Percentiles rank a stretch among this genome's conserved stretches.
phyloP scores from a whole-genome alignment of 257 asterid genomes.

The Solanum tarapatanum region DNA sequence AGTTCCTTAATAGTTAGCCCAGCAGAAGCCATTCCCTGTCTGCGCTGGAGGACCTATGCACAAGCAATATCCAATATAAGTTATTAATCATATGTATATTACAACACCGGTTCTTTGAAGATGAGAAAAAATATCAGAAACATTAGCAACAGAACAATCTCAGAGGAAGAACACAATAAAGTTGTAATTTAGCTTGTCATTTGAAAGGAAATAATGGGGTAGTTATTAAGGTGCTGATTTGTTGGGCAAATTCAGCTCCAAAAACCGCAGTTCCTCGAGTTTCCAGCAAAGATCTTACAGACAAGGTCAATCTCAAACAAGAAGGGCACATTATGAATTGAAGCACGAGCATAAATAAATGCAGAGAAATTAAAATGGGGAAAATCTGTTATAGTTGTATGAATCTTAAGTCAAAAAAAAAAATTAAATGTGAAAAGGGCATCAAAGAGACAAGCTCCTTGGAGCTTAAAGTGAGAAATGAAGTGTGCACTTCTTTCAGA shows the following conservation, averaged over 20 bases:
- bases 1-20: slow-evolving; percentile 59
- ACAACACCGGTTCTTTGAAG: background rate
- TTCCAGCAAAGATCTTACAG: background rate
- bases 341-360: background rate
- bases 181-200: background rate
- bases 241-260: background rate
- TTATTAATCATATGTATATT: background rate
- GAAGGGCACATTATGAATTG: background rate
- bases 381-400: background rate
- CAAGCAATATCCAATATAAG: background rate
- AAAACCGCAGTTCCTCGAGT: background rate
- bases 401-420: too few species aligned
- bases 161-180: background rate
- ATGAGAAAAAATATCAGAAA: background rate
- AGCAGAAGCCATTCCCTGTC: slow-evolving; percentile 82
- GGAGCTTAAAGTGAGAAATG: background rate
- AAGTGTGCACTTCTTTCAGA: background rate
- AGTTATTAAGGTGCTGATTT: background rate
- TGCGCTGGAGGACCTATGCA: slow-evolving; percentile 59
- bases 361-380: background rate
- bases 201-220: background rate
- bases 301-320: background rate
- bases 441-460: background rate
- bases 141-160: background rate
- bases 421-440: too few species aligned